Percentiles rank a stretch among this genome's conserved stretches.
phyloP scores from a whole-genome alignment of 2,329 filamentous ascomycete species.

The Clonostachys byssicola region DNA sequence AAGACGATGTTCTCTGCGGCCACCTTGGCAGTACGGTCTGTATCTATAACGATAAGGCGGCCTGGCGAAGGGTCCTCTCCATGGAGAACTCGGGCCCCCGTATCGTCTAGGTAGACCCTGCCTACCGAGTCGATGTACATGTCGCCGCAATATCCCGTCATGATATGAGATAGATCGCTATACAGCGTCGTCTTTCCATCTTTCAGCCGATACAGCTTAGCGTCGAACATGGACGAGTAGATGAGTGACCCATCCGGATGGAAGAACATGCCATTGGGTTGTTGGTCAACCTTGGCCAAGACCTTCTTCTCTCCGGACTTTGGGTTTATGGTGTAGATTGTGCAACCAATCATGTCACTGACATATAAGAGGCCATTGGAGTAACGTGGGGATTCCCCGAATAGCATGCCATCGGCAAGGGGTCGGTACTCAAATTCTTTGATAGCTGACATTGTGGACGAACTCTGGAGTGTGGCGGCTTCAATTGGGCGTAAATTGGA shows the following conservation, averaged over 20 bases:
- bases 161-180: neutral
- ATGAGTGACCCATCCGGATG: neutral
- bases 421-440: too few species aligned
- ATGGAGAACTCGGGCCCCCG: neutral
- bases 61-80: neutral
- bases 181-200: slow-evolving; percentile 1
- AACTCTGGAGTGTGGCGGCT: too few species aligned
- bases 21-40: neutral
- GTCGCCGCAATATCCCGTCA: slow-evolving; percentile 1
- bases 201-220: neutral
- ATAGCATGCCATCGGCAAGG: neutral
- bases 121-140: neutral
- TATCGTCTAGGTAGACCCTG: neutral
- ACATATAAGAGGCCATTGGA: neutral
- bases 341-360: slow-evolving; percentile 1
- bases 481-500: too few species aligned
- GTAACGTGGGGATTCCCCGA: neutral
- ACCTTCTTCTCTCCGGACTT: neutral
- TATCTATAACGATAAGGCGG: neutral
- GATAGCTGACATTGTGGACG: too few species aligned
- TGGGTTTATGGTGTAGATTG: neutral
- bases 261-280: neutral
- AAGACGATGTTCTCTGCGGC: slow-evolving; percentile 1
- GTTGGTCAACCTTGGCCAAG: neutral
- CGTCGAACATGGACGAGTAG: neutral